phyloP scores from a whole-genome alignment of 2,329 filamentous ascomycete species.

The Cercospora sp. region DNA sequence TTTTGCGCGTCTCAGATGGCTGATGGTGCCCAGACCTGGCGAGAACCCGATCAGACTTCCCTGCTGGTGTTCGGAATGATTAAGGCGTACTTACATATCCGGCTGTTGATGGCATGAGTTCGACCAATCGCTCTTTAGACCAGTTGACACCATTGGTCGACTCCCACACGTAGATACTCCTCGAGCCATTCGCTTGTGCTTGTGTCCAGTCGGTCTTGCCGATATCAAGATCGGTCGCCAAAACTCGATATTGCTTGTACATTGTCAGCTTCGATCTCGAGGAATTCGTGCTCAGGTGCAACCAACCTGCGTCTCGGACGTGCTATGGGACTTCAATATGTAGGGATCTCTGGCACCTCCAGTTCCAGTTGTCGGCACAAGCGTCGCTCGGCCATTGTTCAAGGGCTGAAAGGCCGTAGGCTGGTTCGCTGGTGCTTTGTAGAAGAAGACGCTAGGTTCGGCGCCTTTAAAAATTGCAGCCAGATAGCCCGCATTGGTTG shows the following conservation, averaged over 20 bases:
- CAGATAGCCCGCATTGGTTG: background rate
- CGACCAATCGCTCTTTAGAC: background rate
- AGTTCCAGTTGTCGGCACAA: slow-evolving; percentile 1
- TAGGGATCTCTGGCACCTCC: background rate
- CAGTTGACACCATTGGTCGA: background rate
- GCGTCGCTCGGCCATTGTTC: background rate
- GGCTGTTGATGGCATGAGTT: background rate
- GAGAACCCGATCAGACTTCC: background rate
- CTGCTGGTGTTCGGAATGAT: background rate
- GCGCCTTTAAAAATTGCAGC: background rate
- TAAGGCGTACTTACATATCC: background rate
- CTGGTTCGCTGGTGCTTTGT: background rate
- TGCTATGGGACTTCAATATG: slow-evolving; percentile 2
- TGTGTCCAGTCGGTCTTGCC: background rate
- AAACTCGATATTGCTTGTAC: background rate
- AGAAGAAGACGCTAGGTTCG: slow-evolving; percentile 5
- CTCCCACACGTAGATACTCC: background rate
- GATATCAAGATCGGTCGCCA: background rate
- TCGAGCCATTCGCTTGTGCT: background rate
- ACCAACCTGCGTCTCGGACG: background rate
- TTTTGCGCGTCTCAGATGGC: background rate
- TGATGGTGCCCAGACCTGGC: slow-evolving; percentile 3
- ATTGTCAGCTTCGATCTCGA: background rate
- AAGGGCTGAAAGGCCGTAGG: background rate
- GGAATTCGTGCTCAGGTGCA: background rate